These are phyloP conservation scores for Astrothelium subdiscretum DNA, from an alignment of 495 filamentous ascomycete species.

Conservation along the genomic window DNA sequence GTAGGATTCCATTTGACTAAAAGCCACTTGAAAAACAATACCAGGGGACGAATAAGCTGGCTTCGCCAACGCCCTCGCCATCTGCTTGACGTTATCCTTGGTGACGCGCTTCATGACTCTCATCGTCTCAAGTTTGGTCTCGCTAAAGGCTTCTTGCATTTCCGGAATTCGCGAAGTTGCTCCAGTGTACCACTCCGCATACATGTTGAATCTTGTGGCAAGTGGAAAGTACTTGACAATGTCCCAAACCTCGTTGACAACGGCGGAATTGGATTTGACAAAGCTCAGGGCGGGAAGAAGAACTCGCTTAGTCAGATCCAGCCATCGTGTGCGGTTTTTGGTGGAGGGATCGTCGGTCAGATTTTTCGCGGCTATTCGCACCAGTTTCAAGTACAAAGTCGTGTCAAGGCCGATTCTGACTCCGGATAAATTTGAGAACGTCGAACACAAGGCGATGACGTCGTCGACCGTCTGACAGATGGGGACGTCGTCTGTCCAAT, in stretches of 20 bases:
- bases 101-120: slow-evolving; percentile 74
- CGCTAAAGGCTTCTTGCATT: slow-evolving; percentile 66
- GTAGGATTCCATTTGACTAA: slow-evolving; percentile 81
- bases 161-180: slow-evolving; percentile 63
- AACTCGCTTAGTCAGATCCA: slow-evolving; percentile 66
- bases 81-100: slow-evolving; percentile 72
- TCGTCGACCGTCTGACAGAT: slow-evolving; percentile 84
- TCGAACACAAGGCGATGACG: slow-evolving; percentile 74
- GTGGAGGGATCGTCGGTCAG: slow-evolving; percentile 57
- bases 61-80: slow-evolving; percentile 76
- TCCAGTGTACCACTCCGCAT: slow-evolving; percentile 82
- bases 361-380: slow-evolving; percentile 67
- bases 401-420: slow-evolving; percentile 81
- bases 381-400: slow-evolving; percentile 62
- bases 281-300: slow-evolving; percentile 77
- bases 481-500: slow-evolving; percentile 89
- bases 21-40: slow-evolving; percentile 77
- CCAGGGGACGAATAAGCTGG: slow-evolving; percentile 77
- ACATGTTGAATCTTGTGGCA: slow-evolving; percentile 73
- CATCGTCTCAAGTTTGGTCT: slow-evolving; percentile 63
- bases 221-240: slow-evolving; percentile 68
- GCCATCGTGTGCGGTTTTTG: slow-evolving; percentile 60
- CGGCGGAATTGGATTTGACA: slow-evolving; percentile 65
- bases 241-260: slow-evolving; percentile 74
- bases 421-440: slow-evolving; percentile 72